A percentile compares a stretch with the other conserved stretches of the same genome.
These are phyloP conservation scores for Oryza punctata DNA, from an alignment of 176 grass and related monocot genomes.

Conservation along the genomic window DNA sequence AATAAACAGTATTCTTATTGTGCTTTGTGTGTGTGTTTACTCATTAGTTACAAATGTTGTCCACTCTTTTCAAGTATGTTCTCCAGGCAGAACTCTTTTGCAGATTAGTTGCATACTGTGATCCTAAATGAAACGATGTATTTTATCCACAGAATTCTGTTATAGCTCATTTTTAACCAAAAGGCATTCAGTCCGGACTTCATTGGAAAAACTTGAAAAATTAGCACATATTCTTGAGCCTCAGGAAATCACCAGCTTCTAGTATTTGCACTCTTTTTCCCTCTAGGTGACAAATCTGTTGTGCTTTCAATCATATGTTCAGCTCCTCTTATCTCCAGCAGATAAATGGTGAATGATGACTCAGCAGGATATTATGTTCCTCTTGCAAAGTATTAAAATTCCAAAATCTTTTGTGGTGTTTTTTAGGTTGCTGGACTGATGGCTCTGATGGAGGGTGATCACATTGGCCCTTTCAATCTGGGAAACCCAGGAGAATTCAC, in stretches of 20 bases:
- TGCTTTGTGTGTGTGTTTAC: slow-evolving; percentile 14
- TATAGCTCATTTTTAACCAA: neutral
- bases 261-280: neutral
- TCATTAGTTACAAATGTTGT: slow-evolving; percentile 7
- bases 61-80: neutral
- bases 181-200: neutral
- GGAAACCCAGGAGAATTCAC: slow-evolving; percentile 97
- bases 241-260: neutral
- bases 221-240: neutral
- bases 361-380: neutral
- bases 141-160: slow-evolving; percentile 24
- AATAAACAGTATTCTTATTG: neutral
- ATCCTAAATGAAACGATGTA: neutral
- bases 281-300: neutral
- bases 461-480: slow-evolving; percentile 89
- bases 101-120: slow-evolving; percentile 1
- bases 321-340: slow-evolving; percentile 7
- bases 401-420: neutral
- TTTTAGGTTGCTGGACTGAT: slow-evolving; percentile 84
- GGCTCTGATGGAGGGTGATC: slow-evolving; percentile 81
- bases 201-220: slow-evolving; percentile 7
- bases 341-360: slow-evolving; percentile 10
- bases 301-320: neutral
- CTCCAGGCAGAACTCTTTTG: slow-evolving; percentile 11
- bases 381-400: slow-evolving; percentile 4